phyloP scores from a whole-genome alignment of 2,329 filamentous ascomycete genomes.

The Cladobotryum protrusum region DNA sequence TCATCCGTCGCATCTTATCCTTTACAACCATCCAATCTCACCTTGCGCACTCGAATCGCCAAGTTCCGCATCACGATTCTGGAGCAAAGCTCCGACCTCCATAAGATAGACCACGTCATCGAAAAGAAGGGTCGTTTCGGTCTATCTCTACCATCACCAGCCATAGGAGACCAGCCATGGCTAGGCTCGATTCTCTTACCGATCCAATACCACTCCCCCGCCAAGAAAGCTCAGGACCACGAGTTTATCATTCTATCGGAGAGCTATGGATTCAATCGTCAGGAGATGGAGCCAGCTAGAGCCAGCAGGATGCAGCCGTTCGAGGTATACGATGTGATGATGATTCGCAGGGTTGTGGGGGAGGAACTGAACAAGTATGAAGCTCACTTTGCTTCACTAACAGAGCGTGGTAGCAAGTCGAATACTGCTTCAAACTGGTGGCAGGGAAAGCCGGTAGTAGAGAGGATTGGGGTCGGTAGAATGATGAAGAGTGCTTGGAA shows the following conservation, averaged over 20 bases:
- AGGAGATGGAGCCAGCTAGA: constrained; percentile 1
- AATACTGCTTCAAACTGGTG: background rate
- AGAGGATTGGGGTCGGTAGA: constrained; percentile 5
- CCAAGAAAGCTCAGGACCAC: constrained; percentile 3
- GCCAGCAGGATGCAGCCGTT: constrained; percentile 1
- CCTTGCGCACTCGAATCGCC: background rate
- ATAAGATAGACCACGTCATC: background rate
- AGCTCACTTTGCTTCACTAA: background rate
- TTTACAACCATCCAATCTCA: background rate
- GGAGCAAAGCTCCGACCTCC: background rate
- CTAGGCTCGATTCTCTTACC: constrained; percentile 4
- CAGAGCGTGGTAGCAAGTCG: background rate
- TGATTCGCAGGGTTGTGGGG: constrained; percentile 1
- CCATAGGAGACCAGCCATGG: constrained; percentile 2
- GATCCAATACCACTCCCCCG: constrained; percentile 1
- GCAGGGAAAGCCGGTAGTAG: constrained; percentile 2
- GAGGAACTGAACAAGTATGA: background rate
- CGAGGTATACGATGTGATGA: constrained; percentile 7
- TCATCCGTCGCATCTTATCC: background rate
- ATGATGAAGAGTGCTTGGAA: constrained; percentile 6
- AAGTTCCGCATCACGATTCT: constrained; percentile 1
- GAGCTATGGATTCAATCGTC: constrained; percentile 6
- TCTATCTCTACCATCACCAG: constrained; percentile 1
- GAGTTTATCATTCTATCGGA: constrained; percentile 7
- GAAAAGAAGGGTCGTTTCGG: constrained; percentile 6